These are phyloP conservation scores for Seiridium cupressi DNA, from an alignment of 2,329 filamentous ascomycete species.

Conservation along the genomic window DNA sequence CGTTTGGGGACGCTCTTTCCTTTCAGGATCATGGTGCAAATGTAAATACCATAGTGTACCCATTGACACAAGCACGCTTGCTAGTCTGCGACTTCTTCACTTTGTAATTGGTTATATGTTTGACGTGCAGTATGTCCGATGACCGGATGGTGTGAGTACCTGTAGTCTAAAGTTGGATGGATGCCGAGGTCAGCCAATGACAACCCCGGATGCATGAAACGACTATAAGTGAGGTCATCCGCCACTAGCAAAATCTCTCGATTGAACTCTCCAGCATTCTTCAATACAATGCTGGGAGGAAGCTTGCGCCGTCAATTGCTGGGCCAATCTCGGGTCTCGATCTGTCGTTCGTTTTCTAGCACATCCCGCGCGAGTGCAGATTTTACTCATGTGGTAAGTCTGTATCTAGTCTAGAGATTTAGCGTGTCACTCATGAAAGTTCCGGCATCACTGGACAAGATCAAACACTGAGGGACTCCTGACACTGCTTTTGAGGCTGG, in stretches of 20 bases:
- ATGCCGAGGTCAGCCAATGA: background rate
- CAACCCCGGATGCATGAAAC: background rate
- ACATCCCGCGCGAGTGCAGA: constrained; percentile 25
- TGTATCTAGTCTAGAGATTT: background rate
- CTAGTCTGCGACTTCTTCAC: too few species aligned
- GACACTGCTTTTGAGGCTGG: too few species aligned
- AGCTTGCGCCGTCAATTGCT: constrained; percentile 6
- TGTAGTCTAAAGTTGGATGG: background rate
- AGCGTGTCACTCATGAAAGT: too few species aligned
- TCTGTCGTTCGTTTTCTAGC: constrained; percentile 22
- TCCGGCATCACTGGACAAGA: too few species aligned
- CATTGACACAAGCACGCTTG: background rate
- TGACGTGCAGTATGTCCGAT: background rate
- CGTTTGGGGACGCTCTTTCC: too few species aligned
- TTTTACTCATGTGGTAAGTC: constrained; percentile 35
- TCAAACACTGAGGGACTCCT: background rate
- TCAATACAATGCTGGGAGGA: constrained; percentile 7
- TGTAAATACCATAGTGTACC: background rate
- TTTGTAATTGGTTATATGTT: background rate
- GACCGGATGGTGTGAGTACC: background rate
- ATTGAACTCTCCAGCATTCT: background rate
- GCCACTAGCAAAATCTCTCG: background rate
- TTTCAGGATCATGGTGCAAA: too few species aligned
- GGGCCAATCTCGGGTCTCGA: background rate
- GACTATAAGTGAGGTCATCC: background rate